These are phyloP conservation scores for Kitagawia praeruptora DNA, from an alignment of 129 eudicot genomes.

Conservation along the genomic window DNA sequence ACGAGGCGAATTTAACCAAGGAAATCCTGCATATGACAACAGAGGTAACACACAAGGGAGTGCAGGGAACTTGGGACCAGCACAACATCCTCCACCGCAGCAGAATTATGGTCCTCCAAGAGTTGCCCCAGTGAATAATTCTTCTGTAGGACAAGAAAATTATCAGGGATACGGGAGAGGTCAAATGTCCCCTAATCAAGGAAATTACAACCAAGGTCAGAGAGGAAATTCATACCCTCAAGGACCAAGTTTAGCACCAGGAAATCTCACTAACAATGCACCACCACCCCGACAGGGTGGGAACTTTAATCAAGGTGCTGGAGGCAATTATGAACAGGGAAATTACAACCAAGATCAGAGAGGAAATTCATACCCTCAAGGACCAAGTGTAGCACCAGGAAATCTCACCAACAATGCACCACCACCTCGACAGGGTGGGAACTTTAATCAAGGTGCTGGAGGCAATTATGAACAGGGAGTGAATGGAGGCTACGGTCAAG, in stretches of 20 bases:
- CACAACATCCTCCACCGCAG: slow-evolving; percentile 18
- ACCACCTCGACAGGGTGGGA: slow-evolving; percentile 27
- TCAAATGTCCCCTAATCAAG: slow-evolving; percentile 27
- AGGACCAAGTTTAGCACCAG: slow-evolving; percentile 17
- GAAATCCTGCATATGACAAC: slow-evolving; percentile 12
- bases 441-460: slow-evolving; percentile 17
- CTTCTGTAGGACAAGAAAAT: slow-evolving; percentile 39
- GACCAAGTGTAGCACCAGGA: slow-evolving; percentile 13
- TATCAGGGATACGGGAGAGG: slow-evolving; percentile 34
- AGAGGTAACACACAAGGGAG: slow-evolving; percentile 19
- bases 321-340: slow-evolving; percentile 26
- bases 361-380: slow-evolving; percentile 22
- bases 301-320: slow-evolving; percentile 16
- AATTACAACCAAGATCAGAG: slow-evolving; percentile 30
- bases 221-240: slow-evolving; percentile 20
- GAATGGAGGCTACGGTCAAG: slow-evolving; percentile 18
- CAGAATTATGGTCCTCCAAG: slow-evolving; percentile 29
- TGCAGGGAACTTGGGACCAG: slow-evolving; percentile 18
- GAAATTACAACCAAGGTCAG: slow-evolving; percentile 29
- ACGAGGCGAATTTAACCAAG: slow-evolving; percentile 25
- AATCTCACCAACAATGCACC: slow-evolving; percentile 20
- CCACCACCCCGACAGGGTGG: slow-evolving; percentile 25
- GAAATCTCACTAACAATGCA: slow-evolving; percentile 20
- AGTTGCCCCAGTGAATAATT: slow-evolving; percentile 15
- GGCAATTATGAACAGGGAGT: slow-evolving; percentile 18